These are phyloP conservation scores for Malus sylvestris DNA, from an alignment of 306 rosid genomes.

Conservation along the genomic window DNA sequence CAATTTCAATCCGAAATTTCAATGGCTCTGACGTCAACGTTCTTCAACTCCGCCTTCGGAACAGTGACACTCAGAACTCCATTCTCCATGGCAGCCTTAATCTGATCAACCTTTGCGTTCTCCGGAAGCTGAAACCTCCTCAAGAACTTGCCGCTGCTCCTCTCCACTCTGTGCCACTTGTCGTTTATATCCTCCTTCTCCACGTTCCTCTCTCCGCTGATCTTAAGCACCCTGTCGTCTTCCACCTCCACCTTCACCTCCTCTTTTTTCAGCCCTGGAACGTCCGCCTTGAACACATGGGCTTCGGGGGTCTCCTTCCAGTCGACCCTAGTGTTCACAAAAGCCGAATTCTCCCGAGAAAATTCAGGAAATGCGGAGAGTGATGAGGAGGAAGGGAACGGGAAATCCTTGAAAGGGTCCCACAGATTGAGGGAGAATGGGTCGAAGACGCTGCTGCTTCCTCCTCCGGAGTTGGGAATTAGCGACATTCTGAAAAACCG, in stretches of 20 bases:
- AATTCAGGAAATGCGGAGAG: background rate
- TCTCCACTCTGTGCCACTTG: too few species aligned
- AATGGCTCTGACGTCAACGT: background rate
- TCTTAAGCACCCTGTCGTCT: too few species aligned
- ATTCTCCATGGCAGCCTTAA: background rate
- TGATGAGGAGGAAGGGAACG: background rate
- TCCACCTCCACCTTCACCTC: too few species aligned
- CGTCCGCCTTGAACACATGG: too few species aligned
- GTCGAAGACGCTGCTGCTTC: background rate
- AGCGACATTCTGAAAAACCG: slow-evolving; percentile 4
- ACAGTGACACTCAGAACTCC: background rate
- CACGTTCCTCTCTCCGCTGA: too few species aligned
- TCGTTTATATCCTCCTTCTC: too few species aligned
- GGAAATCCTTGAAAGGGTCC: slow-evolving; percentile 21
- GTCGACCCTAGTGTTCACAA: background rate
- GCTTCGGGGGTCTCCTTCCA: background rate
- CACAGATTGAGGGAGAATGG: slow-evolving; percentile 18
- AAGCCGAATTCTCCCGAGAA: background rate
- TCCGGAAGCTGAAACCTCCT: too few species aligned
- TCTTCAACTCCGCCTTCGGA: background rate
- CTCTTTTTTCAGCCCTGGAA: too few species aligned
- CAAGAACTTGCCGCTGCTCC: too few species aligned
- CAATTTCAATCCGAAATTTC: background rate
- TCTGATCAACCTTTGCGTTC: background rate
- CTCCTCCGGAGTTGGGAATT: slow-evolving; percentile 24